A percentile compares a stretch with the other conserved stretches of the same genome.
phyloP scores from a whole-genome alignment of 352 stramenopile species.

The Pythium scleroteichum region DNA sequence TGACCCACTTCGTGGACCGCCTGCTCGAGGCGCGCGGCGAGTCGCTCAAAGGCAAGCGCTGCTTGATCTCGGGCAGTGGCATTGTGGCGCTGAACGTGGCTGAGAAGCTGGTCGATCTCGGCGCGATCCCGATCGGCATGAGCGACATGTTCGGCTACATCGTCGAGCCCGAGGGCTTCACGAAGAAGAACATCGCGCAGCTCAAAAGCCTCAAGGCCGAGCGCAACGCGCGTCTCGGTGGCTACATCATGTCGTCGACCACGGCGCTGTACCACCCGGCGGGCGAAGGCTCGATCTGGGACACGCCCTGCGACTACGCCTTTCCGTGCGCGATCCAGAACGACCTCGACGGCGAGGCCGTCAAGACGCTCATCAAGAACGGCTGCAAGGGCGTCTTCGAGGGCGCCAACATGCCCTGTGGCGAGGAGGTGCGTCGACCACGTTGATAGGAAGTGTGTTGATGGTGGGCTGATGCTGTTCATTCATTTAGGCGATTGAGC shows the following conservation, averaged over 20 bases:
- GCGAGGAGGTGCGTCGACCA: conserved; percentile 42
- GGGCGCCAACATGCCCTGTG: conserved; percentile 84
- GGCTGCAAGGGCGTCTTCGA: conserved; percentile 89
- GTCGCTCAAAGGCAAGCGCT: conserved; percentile 95
- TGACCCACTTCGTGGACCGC: conserved; percentile 95
- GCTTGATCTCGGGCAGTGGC: conserved; percentile 94
- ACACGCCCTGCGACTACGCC: conserved; percentile 93
- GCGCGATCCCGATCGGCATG: conserved; percentile 95
- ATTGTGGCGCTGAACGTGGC: conserved; percentile 94
- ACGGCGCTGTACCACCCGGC: conserved; percentile 85
- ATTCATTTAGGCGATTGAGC: conserved; percentile 51
- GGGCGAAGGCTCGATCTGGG: conserved; percentile 84
- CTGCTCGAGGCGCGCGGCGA: conserved; percentile 92
- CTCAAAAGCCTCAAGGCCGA: conserved; percentile 85
- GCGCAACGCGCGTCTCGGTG: conserved; percentile 75
- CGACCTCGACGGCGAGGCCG: conserved; percentile 82
- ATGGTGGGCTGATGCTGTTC: not conserved
- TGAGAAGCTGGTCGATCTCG: conserved; percentile 94
- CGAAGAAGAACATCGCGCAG: conserved; percentile 61
- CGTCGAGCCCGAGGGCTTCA: conserved; percentile 92
- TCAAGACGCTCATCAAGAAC: conserved; percentile 84
- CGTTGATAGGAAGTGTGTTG: not conserved
- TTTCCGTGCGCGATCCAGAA: conserved; percentile 97
- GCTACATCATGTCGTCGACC: conserved; percentile 89
- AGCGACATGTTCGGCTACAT: conserved; percentile 96